Percentiles rank a stretch among this genome's conserved stretches.
These are phyloP conservation scores for Lignosus rhinocerotis DNA, from an alignment of 1,284 basidiomycete species.

Conservation along the genomic window DNA sequence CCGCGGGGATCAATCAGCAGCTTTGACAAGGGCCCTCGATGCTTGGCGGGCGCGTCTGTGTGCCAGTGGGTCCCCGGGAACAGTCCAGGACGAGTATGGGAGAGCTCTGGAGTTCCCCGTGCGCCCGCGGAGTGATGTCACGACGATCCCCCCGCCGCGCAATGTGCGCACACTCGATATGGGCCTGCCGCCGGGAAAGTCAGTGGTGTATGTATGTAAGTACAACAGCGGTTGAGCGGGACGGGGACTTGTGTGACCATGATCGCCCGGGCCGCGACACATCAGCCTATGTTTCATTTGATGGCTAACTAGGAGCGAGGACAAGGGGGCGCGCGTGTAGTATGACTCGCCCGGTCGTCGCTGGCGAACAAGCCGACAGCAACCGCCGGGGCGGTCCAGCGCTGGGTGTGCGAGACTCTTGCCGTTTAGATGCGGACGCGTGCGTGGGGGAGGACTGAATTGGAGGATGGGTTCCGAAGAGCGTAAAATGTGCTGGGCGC, in stretches of 20 bases:
- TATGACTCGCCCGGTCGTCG: neutral
- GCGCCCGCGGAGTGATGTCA: conserved; percentile 18
- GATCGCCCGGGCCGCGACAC: conserved; percentile 2
- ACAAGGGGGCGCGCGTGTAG: neutral
- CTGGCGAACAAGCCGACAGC: conserved; percentile 11
- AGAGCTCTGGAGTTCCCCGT: conserved; percentile 4
- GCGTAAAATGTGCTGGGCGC: conserved; percentile 7
- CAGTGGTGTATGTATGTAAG: neutral
- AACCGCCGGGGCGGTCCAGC: conserved; percentile 13
- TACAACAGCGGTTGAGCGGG: too few relatives aligned
- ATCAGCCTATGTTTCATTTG: neutral
- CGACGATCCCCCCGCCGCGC: conserved; percentile 17
- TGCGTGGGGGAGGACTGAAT: conserved; percentile 4
- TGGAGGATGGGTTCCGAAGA: conserved; percentile 19
- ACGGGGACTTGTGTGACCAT: neutral
- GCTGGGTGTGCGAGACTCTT: neutral
- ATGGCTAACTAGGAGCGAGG: neutral
- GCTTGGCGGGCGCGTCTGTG: neutral
- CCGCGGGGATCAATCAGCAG: conserved; percentile 16
- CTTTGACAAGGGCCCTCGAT: neutral
- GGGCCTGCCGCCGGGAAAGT: conserved; percentile 5
- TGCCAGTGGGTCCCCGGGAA: neutral
- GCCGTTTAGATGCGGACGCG: neutral
- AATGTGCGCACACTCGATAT: conserved; percentile 10
- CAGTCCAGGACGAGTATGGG: neutral